These are phyloP conservation scores for Pugionium dolabratum DNA, from an alignment of 345 rosid genomes.

Conservation along the genomic window DNA sequence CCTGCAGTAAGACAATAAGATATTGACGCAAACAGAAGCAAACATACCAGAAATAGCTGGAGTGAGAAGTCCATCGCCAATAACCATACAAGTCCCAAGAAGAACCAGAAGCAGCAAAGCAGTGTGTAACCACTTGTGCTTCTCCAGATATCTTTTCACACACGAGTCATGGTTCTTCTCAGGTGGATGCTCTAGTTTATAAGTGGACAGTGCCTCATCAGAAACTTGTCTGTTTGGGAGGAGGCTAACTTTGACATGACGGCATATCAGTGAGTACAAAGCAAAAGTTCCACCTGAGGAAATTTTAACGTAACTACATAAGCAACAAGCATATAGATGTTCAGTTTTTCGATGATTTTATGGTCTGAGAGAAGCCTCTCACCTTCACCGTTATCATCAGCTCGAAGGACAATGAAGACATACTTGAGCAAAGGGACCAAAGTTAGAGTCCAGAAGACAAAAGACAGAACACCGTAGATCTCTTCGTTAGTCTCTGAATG, in stretches of 20 bases:
- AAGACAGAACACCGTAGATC: constrained; percentile 87
- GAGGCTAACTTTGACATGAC: constrained; percentile 91
- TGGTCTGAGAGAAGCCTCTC: constrained; percentile 18
- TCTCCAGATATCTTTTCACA: constrained; percentile 75
- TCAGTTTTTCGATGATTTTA: not conserved
- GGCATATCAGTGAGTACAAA: constrained; percentile 81
- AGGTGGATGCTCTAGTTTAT: constrained; percentile 74
- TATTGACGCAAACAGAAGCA: constrained; percentile 6
- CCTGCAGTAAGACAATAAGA: constrained; percentile 1
- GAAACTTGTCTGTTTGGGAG: constrained; percentile 89
- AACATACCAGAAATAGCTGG: constrained; percentile 90
- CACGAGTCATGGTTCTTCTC: constrained; percentile 64
- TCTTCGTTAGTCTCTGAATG: constrained; percentile 89
- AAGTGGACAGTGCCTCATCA: constrained; percentile 94
- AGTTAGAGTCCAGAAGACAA: constrained; percentile 97
- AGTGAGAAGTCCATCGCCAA: constrained; percentile 95
- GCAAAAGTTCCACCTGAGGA: constrained; percentile 91
- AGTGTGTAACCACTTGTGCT: constrained; percentile 75
- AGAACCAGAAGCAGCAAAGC: constrained; percentile 90
- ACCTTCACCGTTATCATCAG: constrained; percentile 99
- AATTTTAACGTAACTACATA: not conserved
- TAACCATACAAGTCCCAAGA: constrained; percentile 99
- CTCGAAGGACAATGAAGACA: constrained; percentile 91
- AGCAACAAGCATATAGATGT: not conserved
- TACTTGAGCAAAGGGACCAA: constrained; percentile 86